Percentiles rank a stretch among this genome's conserved stretches.
These are phyloP conservation scores for Anthracocystis setariae DNA, from an alignment of 1,284 basidiomycete genomes.

Conservation along the genomic window DNA sequence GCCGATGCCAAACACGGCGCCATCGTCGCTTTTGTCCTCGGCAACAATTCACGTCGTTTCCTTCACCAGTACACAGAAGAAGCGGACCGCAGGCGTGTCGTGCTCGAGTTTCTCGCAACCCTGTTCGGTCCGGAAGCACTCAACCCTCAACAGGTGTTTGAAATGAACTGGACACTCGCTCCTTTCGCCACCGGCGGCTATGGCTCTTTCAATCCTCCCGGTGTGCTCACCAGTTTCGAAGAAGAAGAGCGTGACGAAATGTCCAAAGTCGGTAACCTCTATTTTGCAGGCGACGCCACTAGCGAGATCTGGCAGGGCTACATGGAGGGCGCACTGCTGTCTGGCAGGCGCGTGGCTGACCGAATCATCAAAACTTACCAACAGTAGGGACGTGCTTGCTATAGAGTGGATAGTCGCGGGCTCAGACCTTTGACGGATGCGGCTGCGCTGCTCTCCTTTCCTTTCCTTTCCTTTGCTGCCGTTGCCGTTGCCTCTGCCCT, in stretches of 20 bases:
- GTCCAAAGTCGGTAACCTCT: constrained; percentile 31
- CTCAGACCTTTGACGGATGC: background rate
- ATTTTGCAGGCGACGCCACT: constrained; percentile 42
- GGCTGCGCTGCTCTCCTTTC: no score
- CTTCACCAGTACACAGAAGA: constrained; percentile 24
- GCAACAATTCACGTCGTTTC: constrained; percentile 43
- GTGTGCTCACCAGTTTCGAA: constrained; percentile 41
- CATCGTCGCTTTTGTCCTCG: constrained; percentile 41
- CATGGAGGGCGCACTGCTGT: constrained; percentile 46
- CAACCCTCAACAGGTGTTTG: constrained; percentile 23
- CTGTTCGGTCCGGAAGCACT: constrained; percentile 29
- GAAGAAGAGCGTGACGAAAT: constrained; percentile 32
- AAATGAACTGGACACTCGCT: constrained; percentile 40
- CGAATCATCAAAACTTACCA: constrained; percentile 28
- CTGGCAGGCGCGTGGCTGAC: constrained; percentile 26
- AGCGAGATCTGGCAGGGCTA: constrained; percentile 48
- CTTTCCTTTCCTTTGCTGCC: no score
- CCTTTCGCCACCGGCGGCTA: constrained; percentile 41
- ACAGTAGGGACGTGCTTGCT: no score
- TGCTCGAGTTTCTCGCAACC: constrained; percentile 26
- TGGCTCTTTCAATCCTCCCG: constrained; percentile 42
- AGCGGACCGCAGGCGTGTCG: constrained; percentile 14
- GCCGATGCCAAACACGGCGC: constrained; percentile 23
- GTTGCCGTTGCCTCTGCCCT: no score
- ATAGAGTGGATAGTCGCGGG: no score